Evolutionary conservation across 768 basidiomycete species (phyloP).

Genomic region (Sporobolomyces roseus): DNA sequence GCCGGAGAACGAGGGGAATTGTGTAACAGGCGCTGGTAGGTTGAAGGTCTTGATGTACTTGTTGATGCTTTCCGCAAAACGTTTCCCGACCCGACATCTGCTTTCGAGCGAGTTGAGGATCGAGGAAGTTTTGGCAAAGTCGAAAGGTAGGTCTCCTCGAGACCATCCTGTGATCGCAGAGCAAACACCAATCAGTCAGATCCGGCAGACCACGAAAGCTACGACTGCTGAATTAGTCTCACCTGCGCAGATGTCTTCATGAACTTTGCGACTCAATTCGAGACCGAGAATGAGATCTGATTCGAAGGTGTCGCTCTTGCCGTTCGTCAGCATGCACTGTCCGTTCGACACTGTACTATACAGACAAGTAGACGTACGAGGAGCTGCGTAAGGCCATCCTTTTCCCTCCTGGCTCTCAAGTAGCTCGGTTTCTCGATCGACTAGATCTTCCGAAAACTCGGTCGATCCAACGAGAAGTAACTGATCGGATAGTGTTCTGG

Average conservation of each 20-base stretch:
- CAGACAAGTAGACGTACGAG: too few relatives aligned
- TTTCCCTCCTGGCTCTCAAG: neutral
- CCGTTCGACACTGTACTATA: too few relatives aligned
- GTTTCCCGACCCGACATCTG: neutral
- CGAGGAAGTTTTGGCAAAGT: neutral
- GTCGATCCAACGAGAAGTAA: neutral
- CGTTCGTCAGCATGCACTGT: too few relatives aligned
- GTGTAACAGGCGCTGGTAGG: too few relatives aligned
- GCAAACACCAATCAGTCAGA: too few relatives aligned
- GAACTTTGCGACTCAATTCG: neutral
- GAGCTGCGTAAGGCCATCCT: neutral
- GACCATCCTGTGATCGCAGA: neutral
- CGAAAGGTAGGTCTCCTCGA: neutral
- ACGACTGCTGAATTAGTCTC: neutral
- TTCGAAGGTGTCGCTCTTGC: too few relatives aligned
- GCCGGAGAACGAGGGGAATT: too few relatives aligned
- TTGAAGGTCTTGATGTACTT: neutral
- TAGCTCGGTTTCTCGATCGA: neutral
- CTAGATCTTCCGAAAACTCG: neutral
- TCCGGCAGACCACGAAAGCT: too few relatives aligned
- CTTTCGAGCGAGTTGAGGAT: constrained; percentile 3
- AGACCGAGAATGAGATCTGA: constrained; percentile 4
- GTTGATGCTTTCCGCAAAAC: neutral
- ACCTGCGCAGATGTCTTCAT: neutral
- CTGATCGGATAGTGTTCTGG: neutral